Base-by-base conservation (phyloP, 2,329 filamentous ascomycete genomes). In the Trichoderma sp. region DNA sequence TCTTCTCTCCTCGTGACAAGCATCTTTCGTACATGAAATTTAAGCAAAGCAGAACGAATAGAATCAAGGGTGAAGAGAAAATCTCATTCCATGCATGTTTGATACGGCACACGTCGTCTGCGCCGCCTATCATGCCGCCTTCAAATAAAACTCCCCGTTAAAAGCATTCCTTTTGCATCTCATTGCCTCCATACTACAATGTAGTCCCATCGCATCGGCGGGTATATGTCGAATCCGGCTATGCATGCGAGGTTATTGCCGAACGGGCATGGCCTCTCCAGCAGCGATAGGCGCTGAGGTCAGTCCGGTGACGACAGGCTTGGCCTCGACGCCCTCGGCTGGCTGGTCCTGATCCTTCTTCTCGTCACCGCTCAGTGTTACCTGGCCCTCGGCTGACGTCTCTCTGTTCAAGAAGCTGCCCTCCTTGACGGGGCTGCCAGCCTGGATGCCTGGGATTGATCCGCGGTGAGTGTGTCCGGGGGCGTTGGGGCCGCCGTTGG, bases 401-500 rank as follows among this genome's bases (percentile, higher is more conserved):
- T 95, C 94, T 78, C 94, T 90, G 83, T 97, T 92, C 82, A 98
- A 87, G 83, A 94, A 95, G 86, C 93, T 97, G 84, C 91, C 92
- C 87, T 98, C 96, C 87, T 98, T 98, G 80, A 97, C 91, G 2
- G 96, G 95, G 83, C 94, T 97, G 77, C 93, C 92, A 77, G 91
- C 89, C 79, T 91, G 89, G 77, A 88, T 82, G 75, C 88, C 87
- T 74, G 84, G 84, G 77, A 85, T 85, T 80, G 83, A 87, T 78
- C 82, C 85, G 76, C 83, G 83, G 78, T 83, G 81, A 80, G 79
- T 84, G 78, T 85, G 86, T 81, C 86, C 84, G 67, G 83, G 82
- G 71, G 81, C 77, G 76, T 75, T 80, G 77, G 75, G 79, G 68
- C 79, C 79, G 75, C 80, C 80, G 78, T 86, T 81, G 85, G 89